Base-by-base conservation (phyloP, 1,284 basidiomycete genomes). In the Peniophora sp. region DNA sequence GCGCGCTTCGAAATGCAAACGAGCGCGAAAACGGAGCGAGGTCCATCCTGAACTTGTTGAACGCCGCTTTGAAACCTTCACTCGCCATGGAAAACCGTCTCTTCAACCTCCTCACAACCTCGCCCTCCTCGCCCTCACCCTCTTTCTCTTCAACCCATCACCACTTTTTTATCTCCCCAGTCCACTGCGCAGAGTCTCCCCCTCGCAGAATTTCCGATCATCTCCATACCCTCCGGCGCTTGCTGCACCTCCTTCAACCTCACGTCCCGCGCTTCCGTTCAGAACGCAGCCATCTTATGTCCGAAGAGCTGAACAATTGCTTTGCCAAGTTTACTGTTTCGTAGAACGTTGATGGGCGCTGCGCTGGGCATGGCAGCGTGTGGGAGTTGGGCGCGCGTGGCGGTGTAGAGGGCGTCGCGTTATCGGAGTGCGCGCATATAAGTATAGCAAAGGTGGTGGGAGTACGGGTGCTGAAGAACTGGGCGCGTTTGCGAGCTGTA, bases 231-330 rank as follows among this genome's bases (percentile, higher is more conserved):
- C 1, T 51, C 50, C 3, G 56, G 48, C n/a, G 43, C 53, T 47
- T 56, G 56, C 19, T 55, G 61, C 0, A 81, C 75, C 61, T 77
- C 85, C 55, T 77, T 72, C 50, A 90, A 59, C 39, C 82, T 71
- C 23, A 81, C 83, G 0, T 75, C 83, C 69, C 88, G 89, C 74
- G 90, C 79, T 63, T 90, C 88, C 12, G 68, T 81, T 54, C 90
- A 63, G 59, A 90, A 90, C 2, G 81, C 85, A 0, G 82, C 83
- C 83, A 90, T 89, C 62, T 88, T 86, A 54, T 89, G 88, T 3
- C 80, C 73, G 0, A 83, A 75, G 6, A 90, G 71, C 24, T 82
- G 83, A 17, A 89, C 71, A 0, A 83, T 81, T 0, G 87, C 81
- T 50, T 78, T 74, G 3, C 83, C 83, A 12, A 32, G 5, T 2